Evolutionary conservation across 306 rosid species (phyloP), one percentile per base, ranked within the genome.

Genomic region (Acmispon strigosus): DNA sequence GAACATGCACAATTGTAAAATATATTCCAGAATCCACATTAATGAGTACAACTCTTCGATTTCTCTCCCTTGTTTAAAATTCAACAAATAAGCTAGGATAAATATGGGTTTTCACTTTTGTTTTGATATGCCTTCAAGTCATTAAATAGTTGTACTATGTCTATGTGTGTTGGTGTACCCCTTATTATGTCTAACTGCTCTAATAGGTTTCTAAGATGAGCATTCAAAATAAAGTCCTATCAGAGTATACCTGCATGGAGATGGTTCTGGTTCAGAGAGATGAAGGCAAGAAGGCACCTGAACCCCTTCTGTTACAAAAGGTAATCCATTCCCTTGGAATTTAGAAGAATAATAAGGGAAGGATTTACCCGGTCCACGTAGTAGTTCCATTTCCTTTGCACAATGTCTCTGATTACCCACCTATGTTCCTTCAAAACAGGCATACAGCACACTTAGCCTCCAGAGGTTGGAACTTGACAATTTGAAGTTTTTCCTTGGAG

Each of bases 131-230:
- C 54, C 54, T 60, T 65, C 15, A 10, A 68, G 16, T 52, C 47
- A 53, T 61, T 34, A 41, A 39, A 50, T 5, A 0, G 49, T 15
- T 18, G 1, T 51, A 27, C 24, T 39, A 54, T 52, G 24, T 22
- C 2, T 22, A 22, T n/a, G n/a, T 79, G 20, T 64, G 43, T 65
- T 63, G 22, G 41, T 62, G 48, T 63, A 16, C 20, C 47, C 2
- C 24, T 67, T 20, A 44, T 72, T 36, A 77, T 62, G 69, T n/a
- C 66, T n/a, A 53, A 34, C 82, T 75, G 18, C 66, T 50, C 10
- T 77, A 37, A 54, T 44, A 94, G 99, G 90, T 90, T 76, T 62
- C 84, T 18, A 86, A 87, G 73, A 83, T 86, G 88, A 94, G 99
- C 81, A 80, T 80, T 65, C 96, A 81, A 83, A 80, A 86, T 8